A percentile compares a stretch with the other conserved stretches of the same genome.
These are phyloP conservation scores for Actinomortierella wolfii DNA, from an alignment of 371 early-diverging fungal species.

Conservation along the genomic window DNA sequence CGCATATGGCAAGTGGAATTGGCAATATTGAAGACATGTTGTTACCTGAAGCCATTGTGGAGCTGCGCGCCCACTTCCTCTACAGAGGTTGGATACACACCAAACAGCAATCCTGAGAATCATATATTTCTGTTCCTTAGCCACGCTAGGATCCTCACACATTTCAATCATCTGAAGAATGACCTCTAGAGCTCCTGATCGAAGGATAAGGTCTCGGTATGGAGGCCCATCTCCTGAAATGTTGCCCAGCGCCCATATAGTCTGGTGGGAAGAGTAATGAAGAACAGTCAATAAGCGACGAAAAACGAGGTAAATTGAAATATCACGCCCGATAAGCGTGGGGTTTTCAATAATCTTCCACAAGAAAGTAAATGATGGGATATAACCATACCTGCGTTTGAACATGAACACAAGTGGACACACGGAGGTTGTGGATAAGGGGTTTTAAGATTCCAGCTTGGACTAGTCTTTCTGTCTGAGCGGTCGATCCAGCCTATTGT, in stretches of 20 bases:
- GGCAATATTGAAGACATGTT: neutral
- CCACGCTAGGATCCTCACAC: slow-evolving; percentile 36
- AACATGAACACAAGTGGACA: slow-evolving; percentile 37
- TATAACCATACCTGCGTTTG: slow-evolving; percentile 30
- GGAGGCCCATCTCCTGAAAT: slow-evolving; percentile 45
- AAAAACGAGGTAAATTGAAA: no score
- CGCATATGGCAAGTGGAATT: slow-evolving; percentile 13
- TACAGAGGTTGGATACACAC: slow-evolving; percentile 42
- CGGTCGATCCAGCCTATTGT: slow-evolving; percentile 57
- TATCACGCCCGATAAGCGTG: no score
- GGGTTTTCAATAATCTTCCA: no score
- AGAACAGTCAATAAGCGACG: no score
- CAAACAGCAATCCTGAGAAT: slow-evolving; percentile 44
- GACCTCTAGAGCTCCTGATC: slow-evolving; percentile 37
- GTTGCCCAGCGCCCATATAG: slow-evolving; percentile 44
- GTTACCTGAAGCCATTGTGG: slow-evolving; percentile 44
- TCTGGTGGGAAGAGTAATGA: slow-evolving; percentile 5
- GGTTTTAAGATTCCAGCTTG: slow-evolving; percentile 51
- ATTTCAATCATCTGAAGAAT: slow-evolving; percentile 36
- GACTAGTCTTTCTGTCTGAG: slow-evolving; percentile 54
- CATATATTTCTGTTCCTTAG: slow-evolving; percentile 45
- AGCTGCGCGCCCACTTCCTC: slow-evolving; percentile 40
- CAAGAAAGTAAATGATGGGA: neutral
- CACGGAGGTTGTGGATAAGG: slow-evolving; percentile 51
- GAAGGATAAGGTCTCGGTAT: slow-evolving; percentile 35